A percentile compares a stretch with the other conserved stretches of the same genome.
Conservation (phyloP, 345 rosid genomes). For the Acer negundo region DNA sequence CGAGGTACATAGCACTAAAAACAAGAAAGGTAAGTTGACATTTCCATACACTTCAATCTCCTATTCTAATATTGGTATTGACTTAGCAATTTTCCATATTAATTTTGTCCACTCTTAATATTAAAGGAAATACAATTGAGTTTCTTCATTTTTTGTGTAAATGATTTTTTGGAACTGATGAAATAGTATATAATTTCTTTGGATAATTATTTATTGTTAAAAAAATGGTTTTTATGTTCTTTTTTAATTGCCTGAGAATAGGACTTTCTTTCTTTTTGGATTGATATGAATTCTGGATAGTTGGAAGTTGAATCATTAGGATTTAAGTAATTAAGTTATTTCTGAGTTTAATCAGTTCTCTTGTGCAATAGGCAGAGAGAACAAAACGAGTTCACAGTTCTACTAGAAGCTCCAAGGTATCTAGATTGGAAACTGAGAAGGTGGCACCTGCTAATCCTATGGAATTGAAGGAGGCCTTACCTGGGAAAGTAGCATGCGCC, state of each 20-base stretch:
- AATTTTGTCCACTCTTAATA: not conserved
- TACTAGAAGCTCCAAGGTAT: conserved; percentile 33
- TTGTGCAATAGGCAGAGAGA: conserved; percentile 43
- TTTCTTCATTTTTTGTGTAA: not conserved
- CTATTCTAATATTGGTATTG: not conserved
- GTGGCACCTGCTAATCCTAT: conserved; percentile 22
- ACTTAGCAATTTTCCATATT: not conserved
- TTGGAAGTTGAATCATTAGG: not conserved
- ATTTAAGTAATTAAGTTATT: not conserved
- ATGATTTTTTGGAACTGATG: not conserved
- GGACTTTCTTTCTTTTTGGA: not conserved
- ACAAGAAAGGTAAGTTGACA: conserved; percentile 67
- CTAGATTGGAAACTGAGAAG: conserved; percentile 38
- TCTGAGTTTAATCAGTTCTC: not conserved
- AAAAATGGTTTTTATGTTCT: not conserved
- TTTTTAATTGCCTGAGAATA: not conserved
- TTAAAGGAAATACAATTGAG: not conserved
- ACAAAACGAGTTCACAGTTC: conserved; percentile 33
- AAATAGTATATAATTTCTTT: not conserved
- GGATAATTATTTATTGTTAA: not conserved
- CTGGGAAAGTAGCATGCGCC: conserved; percentile 22
- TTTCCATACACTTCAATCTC: not conserved
- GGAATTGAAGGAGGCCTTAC: conserved; percentile 29
- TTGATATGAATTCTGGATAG: not conserved
- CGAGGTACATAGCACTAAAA: conserved; percentile 80